phyloP scores from a whole-genome alignment of 805 yeast species.

The Zygosaccharomyces bailii region DNA sequence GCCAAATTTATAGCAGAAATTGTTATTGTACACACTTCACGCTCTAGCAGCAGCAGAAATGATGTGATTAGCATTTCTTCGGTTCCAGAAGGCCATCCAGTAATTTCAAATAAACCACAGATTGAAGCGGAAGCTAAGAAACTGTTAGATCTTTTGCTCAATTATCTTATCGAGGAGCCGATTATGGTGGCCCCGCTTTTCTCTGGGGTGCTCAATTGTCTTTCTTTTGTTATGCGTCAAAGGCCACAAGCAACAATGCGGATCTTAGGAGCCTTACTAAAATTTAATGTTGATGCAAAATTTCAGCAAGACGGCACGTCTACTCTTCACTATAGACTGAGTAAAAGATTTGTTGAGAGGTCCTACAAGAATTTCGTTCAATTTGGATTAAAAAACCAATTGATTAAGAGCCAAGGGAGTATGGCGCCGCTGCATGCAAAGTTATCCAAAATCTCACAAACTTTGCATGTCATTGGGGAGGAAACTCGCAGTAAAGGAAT shows the following conservation, averaged over 20 bases:
- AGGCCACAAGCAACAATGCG: slow-evolving; percentile 59
- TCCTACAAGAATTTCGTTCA: slow-evolving; percentile 46
- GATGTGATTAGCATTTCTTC: slow-evolving; percentile 44
- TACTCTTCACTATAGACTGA: slow-evolving; percentile 45
- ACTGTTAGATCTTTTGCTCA: slow-evolving; percentile 62
- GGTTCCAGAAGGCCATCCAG: slow-evolving; percentile 59
- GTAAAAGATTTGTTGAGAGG: slow-evolving; percentile 62
- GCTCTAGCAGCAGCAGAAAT: slow-evolving; percentile 20
- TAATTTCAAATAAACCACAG: slow-evolving; percentile 46
- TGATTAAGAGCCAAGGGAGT: slow-evolving; percentile 29
- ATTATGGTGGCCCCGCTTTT: slow-evolving; percentile 54
- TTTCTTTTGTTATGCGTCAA: slow-evolving; percentile 58
- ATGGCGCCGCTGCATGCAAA: slow-evolving; percentile 28
- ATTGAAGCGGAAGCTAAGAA: slow-evolving; percentile 71
- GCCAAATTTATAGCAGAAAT: slow-evolving; percentile 66
- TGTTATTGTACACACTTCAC: slow-evolving; percentile 50
- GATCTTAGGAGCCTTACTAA: slow-evolving; percentile 56
- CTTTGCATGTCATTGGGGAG: slow-evolving; percentile 35
- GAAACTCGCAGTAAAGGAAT: slow-evolving; percentile 37
- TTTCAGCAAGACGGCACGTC: slow-evolving; percentile 44
- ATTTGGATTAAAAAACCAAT: slow-evolving; percentile 39
- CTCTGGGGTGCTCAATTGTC: slow-evolving; percentile 64
- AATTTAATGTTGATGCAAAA: slow-evolving; percentile 57
- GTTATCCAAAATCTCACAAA: slow-evolving; percentile 34
- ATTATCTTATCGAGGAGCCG: slow-evolving; percentile 52